Conservation (phyloP, 2,329 filamentous ascomycete species). For the Xylaria sp. region DNA sequence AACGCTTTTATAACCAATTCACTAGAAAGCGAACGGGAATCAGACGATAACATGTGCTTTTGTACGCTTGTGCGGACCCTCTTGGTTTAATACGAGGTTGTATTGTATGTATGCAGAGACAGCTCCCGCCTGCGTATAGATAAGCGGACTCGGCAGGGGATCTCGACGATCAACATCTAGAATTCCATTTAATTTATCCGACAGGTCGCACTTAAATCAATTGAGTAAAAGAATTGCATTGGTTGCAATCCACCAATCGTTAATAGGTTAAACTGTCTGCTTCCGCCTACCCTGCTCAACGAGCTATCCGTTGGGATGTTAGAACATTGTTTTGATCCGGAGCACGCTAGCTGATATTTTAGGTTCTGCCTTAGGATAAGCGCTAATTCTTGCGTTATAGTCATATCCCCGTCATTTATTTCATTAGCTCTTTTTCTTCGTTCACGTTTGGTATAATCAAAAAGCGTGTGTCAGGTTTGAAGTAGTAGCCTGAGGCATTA, state of each 20-base stretch:
- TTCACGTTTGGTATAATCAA: not conserved
- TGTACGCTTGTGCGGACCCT: not conserved
- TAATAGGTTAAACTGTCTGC: not conserved
- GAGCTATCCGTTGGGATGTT: not conserved
- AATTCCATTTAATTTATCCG: slow-evolving; percentile 9
- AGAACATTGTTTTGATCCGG: not conserved
- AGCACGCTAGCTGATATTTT: not conserved
- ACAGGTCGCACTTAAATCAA: not conserved
- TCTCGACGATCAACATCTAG: not conserved
- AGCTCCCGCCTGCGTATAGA: not conserved
- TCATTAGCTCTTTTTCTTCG: not conserved
- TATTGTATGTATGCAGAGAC: not conserved
- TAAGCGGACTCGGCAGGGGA: slow-evolving; percentile 7
- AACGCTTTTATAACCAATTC: not conserved
- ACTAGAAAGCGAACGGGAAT: not conserved
- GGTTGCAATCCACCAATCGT: not conserved
- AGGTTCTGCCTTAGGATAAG: not conserved
- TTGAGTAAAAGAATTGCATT: not conserved
- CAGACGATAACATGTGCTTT: not conserved
- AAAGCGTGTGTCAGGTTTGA: too few species aligned
- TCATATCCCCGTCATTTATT: not conserved
- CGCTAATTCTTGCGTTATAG: not conserved
- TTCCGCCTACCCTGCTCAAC: not conserved
- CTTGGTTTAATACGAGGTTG: slow-evolving; percentile 4
- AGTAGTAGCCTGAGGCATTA: not conserved